phyloP scores from a whole-genome alignment of 31 red algal genomes.

The Odonthalia washingtoniensis region DNA sequence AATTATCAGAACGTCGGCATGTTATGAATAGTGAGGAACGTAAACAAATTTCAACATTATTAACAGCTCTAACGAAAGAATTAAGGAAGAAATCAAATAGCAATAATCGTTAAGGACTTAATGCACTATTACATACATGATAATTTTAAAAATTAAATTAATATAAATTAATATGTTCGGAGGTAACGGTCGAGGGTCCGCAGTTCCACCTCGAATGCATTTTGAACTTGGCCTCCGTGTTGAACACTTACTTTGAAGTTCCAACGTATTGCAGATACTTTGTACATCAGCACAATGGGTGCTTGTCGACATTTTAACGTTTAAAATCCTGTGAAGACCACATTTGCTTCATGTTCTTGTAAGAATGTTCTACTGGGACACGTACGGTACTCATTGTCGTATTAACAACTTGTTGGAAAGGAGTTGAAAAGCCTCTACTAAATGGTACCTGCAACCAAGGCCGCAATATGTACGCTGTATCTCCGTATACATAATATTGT shows the following conservation, averaged over 20 bases:
- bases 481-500: background rate
- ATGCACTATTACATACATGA: too few species aligned
- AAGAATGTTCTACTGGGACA: background rate
- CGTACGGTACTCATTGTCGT: background rate
- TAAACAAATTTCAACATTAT: background rate
- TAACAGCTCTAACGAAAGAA: background rate
- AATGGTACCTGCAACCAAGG: slow-evolving; percentile 11
- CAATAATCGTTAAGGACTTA: too few species aligned
- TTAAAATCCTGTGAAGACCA: background rate
- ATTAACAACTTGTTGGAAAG: background rate
- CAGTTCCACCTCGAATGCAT: background rate
- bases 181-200: background rate
- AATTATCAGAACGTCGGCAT: too few species aligned
- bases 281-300: slow-evolving; percentile 7
- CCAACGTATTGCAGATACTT: background rate
- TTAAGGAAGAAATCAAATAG: too few species aligned
- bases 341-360: slow-evolving; percentile 25
- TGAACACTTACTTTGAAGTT: background rate
- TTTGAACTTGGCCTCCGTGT: background rate
- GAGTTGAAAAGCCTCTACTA: background rate
- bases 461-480: slow-evolving; percentile 2
- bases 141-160: background rate
- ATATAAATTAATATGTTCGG: background rate
- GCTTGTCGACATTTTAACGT: background rate
- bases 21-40: too few species aligned